Conservation (phyloP, 345 rosid species). For the Hibiscus syriacus region DNA sequence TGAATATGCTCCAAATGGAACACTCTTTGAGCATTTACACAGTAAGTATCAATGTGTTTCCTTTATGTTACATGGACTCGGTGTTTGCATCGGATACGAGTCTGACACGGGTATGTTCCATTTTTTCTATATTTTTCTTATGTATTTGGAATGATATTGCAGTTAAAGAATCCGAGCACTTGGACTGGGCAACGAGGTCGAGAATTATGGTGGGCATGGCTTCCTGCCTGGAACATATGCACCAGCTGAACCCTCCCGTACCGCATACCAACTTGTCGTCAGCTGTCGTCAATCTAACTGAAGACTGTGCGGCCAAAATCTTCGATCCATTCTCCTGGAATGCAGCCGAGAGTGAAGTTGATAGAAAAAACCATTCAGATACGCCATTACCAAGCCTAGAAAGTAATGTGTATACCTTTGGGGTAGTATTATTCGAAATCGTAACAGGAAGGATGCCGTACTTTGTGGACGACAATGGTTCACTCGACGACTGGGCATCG, state of each 20-base stretch:
- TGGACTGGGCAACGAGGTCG: background rate
- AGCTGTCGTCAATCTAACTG: background rate
- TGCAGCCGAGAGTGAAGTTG: too few relatives aligned
- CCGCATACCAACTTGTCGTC: background rate
- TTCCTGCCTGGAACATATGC: background rate
- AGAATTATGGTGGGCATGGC: background rate
- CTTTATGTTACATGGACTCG: too few relatives aligned
- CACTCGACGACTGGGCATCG: constrained; percentile 48
- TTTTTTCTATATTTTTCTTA: background rate
- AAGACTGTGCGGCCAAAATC: background rate
- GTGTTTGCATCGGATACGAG: too few relatives aligned
- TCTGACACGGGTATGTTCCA: too few relatives aligned
- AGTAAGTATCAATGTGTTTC: background rate
- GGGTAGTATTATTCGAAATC: background rate
- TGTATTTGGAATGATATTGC: background rate
- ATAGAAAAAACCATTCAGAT: too few relatives aligned
- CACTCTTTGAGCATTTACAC: background rate
- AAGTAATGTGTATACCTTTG: background rate
- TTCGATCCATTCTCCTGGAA: background rate
- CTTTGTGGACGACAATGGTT: constrained; percentile 12
- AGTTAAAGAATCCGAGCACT: background rate
- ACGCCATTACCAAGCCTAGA: background rate
- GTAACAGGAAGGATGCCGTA: background rate
- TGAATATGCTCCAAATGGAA: background rate
- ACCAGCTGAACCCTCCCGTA: background rate